Conservation (phyloP, 352 stramenopile genomes). For the Thalassiosira livingstoniorum region DNA sequence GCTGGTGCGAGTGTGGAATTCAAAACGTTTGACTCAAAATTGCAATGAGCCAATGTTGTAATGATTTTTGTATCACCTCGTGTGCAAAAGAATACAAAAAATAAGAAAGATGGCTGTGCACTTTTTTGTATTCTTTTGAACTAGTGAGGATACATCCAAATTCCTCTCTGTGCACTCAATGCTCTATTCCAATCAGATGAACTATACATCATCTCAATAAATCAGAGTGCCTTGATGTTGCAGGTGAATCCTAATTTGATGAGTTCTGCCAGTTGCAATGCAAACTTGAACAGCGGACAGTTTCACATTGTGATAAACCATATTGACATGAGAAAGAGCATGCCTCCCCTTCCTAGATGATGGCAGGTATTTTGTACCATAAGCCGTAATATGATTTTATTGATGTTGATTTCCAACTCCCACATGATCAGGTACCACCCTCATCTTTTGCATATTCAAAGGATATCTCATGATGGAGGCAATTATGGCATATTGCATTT, state of each 20-base stretch:
- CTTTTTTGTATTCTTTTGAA: no score
- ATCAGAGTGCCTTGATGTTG: slow-evolving; percentile 86
- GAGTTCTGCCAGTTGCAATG: slow-evolving; percentile 89
- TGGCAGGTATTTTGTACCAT: slow-evolving; percentile 22
- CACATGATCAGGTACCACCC: slow-evolving; percentile 85
- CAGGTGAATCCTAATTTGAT: slow-evolving; percentile 90
- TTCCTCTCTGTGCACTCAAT: slow-evolving; percentile 76
- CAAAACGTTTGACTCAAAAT: no score
- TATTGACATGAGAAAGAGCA: slow-evolving; percentile 84
- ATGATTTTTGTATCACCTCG: no score
- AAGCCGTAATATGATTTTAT: slow-evolving; percentile 55
- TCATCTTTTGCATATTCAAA: slow-evolving; percentile 87
- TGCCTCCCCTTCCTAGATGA: slow-evolving; percentile 69
- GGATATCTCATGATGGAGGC: slow-evolving; percentile 88
- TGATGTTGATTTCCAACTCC: slow-evolving; percentile 44
- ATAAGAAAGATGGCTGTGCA: no score
- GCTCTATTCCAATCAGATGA: slow-evolving; percentile 87
- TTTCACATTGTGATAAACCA: slow-evolving; percentile 86
- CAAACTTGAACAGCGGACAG: slow-evolving; percentile 84
- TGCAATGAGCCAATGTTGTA: no score
- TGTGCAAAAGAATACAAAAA: no score
- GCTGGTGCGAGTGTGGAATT: no score
- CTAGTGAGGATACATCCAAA: no score
- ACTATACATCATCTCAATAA: slow-evolving; percentile 89
- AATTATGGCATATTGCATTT: slow-evolving; percentile 87